Evolutionary conservation across 2,329 filamentous ascomycete species (phyloP), one percentile per base, ranked within the genome.

Genomic region (Penicillium sp.): DNA sequence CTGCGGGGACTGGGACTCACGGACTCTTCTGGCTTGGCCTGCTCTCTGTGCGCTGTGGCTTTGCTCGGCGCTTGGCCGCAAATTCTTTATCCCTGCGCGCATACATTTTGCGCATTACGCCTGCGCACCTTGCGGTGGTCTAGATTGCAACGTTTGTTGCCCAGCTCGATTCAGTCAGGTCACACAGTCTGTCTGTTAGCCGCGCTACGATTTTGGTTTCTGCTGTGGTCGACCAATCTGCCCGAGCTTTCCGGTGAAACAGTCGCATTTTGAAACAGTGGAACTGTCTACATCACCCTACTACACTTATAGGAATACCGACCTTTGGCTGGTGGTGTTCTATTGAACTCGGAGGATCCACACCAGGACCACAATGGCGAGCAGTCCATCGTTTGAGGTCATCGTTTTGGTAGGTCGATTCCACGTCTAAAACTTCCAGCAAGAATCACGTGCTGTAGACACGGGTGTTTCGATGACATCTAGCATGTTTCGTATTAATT

Each of bases 321-420:
- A 10, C 4, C 10, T 25, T 42, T 21, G 23, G 33, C 48, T 29
- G 19, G 39, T 42, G 10, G 37, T 23, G 3, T 21, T 42, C 19
- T 19, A 21, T 21, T 42, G 19, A 23, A 11, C 19, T 42, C 19
- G n/a, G 19, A 3, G 5, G 10, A 0, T 2, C 39, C 10, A 42
- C 19, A 23, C 4, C 10, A 14, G 4, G 19, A 13, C 19, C 48
- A 62, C 31, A 57, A 66, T 66, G 64, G 62, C 65, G 43, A 62
- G 69, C 19, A 66, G 63, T 29, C 63, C 85, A 72, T 84, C 85
- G 42, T 77, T 92, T 76, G 88, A 92, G 76, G 86, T 92, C 47
- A 90, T 91, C 76, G 81, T 92, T 58, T 75, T 92, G 79, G 89
- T 92, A 79, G 80, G 88, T 83, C 43, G 48, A 54, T 26, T 29